Evolutionary conservation across 768 basidiomycete genomes (phyloP).

Genomic region (Crepidotus variabilis): DNA sequence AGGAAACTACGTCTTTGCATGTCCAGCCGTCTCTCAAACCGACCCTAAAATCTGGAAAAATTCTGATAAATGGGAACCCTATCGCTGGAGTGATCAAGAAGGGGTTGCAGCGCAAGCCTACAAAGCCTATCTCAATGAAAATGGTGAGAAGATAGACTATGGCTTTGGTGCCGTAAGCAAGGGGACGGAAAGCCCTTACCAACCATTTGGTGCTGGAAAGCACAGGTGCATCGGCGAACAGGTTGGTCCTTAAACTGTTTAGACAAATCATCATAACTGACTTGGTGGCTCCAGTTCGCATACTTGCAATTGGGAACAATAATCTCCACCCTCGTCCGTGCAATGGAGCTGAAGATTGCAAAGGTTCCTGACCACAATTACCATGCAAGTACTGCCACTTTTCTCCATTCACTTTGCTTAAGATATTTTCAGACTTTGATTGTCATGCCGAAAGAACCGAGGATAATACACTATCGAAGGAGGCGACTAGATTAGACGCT

Average conservation of each 20-base stretch:
- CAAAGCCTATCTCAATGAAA: constrained; percentile 67
- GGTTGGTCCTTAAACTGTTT: constrained; percentile 30
- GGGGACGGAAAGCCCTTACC: constrained; percentile 93
- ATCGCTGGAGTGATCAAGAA: constrained; percentile 81
- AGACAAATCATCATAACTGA: constrained; percentile 1
- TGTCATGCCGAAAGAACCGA: constrained; percentile 75
- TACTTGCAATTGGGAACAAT: constrained; percentile 90
- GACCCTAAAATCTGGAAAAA: constrained; percentile 84
- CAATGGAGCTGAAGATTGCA: constrained; percentile 70
- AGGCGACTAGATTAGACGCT: constrained; percentile 55
- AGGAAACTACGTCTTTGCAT: constrained; percentile 87
- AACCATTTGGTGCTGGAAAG: constrained; percentile 95
- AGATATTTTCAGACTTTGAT: constrained; percentile 81
- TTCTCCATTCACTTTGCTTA: constrained; percentile 1
- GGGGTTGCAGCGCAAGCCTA: constrained; percentile 80
- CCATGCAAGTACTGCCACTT: constrained; percentile 53
- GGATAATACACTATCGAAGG: constrained; percentile 63
- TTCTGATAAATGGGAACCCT: constrained; percentile 68
- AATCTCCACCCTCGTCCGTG: constrained; percentile 73
- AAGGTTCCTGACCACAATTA: constrained; percentile 84
- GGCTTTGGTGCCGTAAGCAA: constrained; percentile 96
- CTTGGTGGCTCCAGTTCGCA: constrained; percentile 65
- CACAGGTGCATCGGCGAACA: constrained; percentile 95
- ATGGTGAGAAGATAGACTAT: constrained; percentile 90
- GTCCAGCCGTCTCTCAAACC: constrained; percentile 81